Base-by-base conservation (phyloP, 768 basidiomycete species). In the Pulveroboletus sp. region DNA sequence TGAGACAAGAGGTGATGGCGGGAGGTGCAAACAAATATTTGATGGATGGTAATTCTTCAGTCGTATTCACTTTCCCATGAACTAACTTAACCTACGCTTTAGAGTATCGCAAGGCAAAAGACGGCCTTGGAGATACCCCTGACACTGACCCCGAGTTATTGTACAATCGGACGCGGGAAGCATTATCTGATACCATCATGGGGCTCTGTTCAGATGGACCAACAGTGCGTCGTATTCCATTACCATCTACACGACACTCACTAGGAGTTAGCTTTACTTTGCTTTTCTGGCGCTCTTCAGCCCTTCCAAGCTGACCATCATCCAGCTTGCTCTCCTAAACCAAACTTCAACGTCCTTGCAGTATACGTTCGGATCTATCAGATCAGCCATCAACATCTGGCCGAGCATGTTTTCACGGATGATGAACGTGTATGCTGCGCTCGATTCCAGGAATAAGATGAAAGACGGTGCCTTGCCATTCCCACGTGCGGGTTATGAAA, bases 291-390 rank as follows among this genome's bases (percentile, higher is more conserved):
- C 65, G 11, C 45, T 69, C 25, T 36, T 61, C 13, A 31, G 19
- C 24, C 69, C 69, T 11, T 55, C 58, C 5, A 58, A 47, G 12
- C 32, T 67, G 14, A 64, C 68, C 16, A 49, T 69, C 33, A 47
- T 61, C 16, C 63, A 68, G 37, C 57, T 69, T 7, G 69, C 68
- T 17, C 47, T 67, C 16, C 54, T 69, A 1, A 53, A 63, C 36
- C 61, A 67, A 45, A 57, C 61, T 2, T 53, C 67, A 1, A 10
- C 45, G 9, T 59, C 55, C 9, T 45, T 69, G 34, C 56, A 59
- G 6, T 43, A 39, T 33, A 61, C 68, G 1, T 58, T 69, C 25
- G 16, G 27, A n/a, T 25, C 29, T 14, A 47, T 67, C 9, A 48
- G 43, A 1, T 47, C 33, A 14, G 33, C 31, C 12, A 10, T 56